A percentile compares a stretch with the other conserved stretches of the same genome.
Evolutionary conservation across 257 asterid genomes (phyloP).

Genomic region (Jacaranda mimosifolia): DNA sequence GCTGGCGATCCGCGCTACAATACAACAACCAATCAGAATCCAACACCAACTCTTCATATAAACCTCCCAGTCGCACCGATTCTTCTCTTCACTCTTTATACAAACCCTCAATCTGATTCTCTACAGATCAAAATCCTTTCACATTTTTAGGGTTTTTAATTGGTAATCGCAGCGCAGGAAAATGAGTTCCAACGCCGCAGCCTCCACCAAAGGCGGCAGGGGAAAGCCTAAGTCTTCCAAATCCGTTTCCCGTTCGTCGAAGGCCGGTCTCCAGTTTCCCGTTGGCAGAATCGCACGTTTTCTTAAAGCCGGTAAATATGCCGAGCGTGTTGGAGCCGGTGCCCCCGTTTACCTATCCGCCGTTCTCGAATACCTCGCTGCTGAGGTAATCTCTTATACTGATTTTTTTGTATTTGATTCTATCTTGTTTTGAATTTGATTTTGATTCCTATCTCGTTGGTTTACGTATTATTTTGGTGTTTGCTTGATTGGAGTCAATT

Average conservation of each 20-base stretch:
- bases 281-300: conserved; percentile 68
- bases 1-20: conserved; percentile 42
- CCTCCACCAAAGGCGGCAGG: conserved; percentile 54
- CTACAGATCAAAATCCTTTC: neutral
- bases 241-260: conserved; percentile 54
- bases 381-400: conserved; percentile 46
- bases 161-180: neutral
- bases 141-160: conserved; percentile 19
- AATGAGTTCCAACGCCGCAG: conserved; percentile 50
- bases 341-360: conserved; percentile 72
- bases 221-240: conserved; percentile 55
- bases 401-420: neutral
- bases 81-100: neutral
- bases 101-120: neutral
- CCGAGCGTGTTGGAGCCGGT: conserved; percentile 68
- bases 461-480: neutral
- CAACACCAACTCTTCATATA: neutral
- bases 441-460: neutral
- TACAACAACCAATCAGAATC: conserved; percentile 42
- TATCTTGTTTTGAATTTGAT: neutral
- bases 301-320: conserved; percentile 60
- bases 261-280: conserved; percentile 70
- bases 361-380: conserved; percentile 64
- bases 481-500: neutral
- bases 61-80: neutral